phyloP scores from a whole-genome alignment of 202 grass and related monocot species.

The Brachypodium distachyon region DNA sequence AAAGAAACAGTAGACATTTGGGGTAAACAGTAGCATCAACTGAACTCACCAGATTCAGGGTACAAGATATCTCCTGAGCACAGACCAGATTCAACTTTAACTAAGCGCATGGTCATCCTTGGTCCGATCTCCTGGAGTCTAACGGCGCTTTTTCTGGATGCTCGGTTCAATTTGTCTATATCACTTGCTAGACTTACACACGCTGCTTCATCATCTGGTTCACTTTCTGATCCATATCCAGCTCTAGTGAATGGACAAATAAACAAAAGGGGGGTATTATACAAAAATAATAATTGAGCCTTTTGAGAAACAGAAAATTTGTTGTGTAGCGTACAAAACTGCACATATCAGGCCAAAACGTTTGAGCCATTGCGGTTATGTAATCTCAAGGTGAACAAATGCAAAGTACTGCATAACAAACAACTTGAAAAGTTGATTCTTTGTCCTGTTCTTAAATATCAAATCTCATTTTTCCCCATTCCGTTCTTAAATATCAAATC shows the following conservation, averaged over 20 bases:
- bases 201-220: conserved; percentile 82
- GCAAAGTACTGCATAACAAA: neutral
- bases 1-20: neutral
- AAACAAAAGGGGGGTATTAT: neutral
- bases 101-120: conserved; percentile 62
- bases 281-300: conserved; percentile 5
- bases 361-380: neutral
- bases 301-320: neutral
- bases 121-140: conserved; percentile 89
- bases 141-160: conserved; percentile 74
- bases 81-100: conserved; percentile 77
- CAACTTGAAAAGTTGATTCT: neutral
- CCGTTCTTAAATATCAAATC: too few relatives aligned
- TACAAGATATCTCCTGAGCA: conserved; percentile 79
- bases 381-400: neutral
- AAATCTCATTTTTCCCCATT: neutral
- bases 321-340: neutral
- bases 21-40: neutral
- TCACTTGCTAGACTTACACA: conserved; percentile 63
- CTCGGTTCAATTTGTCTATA: conserved; percentile 59
- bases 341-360: neutral
- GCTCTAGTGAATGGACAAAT: conserved; percentile 32
- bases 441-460: neutral
- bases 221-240: conserved; percentile 96
- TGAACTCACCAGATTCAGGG: conserved; percentile 47